Conservation (phyloP, 1,139 yeast species). For the Suhomyces taliae region DNA sequence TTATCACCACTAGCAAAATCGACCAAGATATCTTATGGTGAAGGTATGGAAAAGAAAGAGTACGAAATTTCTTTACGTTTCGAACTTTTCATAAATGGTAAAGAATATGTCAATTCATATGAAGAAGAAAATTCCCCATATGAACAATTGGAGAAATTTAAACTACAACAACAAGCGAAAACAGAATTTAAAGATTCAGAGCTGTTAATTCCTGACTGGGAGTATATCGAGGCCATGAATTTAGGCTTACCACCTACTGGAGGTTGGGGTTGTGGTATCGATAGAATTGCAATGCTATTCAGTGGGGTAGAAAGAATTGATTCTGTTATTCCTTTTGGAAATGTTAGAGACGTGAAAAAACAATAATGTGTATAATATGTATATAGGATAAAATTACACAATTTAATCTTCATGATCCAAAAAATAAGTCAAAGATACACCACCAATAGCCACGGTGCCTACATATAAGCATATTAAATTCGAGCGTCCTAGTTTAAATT, state of each 20-base stretch:
- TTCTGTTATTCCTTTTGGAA: constrained; percentile 81
- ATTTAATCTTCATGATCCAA: no score
- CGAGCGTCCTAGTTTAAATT: no score
- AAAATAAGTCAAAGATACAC: no score
- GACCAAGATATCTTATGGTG: constrained; percentile 20
- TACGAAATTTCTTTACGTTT: constrained; percentile 65
- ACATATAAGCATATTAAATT: no score
- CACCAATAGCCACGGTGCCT: no score
- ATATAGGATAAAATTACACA: neutral
- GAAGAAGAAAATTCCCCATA: constrained; percentile 94
- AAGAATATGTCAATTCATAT: constrained; percentile 89
- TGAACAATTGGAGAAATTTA: constrained; percentile 61
- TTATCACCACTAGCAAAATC: constrained; percentile 91
- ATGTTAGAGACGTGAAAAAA: constrained; percentile 64
- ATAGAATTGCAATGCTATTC: constrained; percentile 79
- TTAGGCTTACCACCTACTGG: constrained; percentile 98
- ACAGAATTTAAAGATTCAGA: constrained; percentile 57
- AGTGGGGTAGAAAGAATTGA: constrained; percentile 68
- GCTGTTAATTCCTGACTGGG: constrained; percentile 67
- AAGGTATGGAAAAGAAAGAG: constrained; percentile 17
- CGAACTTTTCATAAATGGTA: constrained; percentile 78
- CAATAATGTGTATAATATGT: constrained; percentile 33
- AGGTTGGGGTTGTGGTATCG: constrained; percentile 99
- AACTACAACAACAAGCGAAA: constrained; percentile 52
- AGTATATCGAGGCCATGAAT: constrained; percentile 74